phyloP scores from a whole-genome alignment of 2,329 filamentous ascomycete genomes.

The Pseudogymnoascus verrucosus region DNA sequence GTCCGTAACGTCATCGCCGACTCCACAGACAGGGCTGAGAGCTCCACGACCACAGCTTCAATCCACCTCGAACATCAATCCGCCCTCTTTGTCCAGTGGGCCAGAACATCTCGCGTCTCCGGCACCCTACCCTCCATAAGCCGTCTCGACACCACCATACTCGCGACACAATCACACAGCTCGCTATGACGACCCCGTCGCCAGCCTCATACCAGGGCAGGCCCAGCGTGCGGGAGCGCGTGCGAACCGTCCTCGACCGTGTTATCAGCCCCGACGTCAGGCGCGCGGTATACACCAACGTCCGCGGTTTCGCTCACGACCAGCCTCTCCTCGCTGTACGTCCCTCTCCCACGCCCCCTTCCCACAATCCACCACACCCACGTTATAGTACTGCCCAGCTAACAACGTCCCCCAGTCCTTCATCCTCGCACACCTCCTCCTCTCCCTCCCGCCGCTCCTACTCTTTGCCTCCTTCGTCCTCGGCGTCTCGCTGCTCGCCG shows the following conservation, averaged over 20 bases:
- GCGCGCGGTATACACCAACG: constrained; percentile 44
- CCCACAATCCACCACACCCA: not conserved
- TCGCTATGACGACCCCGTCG: not conserved
- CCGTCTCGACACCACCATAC: not conserved
- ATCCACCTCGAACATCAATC: not conserved
- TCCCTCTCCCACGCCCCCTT: constrained; percentile 10
- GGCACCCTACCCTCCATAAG: not conserved
- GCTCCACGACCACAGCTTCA: not conserved
- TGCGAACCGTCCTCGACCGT: constrained; percentile 33
- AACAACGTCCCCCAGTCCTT: constrained; percentile 48
- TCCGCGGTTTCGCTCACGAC: constrained; percentile 48
- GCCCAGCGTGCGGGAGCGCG: constrained; percentile 8
- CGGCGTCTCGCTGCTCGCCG: constrained; percentile 48
- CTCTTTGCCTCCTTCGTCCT: constrained; percentile 61
- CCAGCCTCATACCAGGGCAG: constrained; percentile 4
- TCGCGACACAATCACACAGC: not conserved
- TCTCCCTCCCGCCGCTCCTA: constrained; percentile 59
- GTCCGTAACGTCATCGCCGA: not conserved
- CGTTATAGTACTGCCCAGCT: not conserved
- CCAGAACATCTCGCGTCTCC: not conserved
- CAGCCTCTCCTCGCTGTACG: constrained; percentile 65
- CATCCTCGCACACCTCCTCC: constrained; percentile 52
- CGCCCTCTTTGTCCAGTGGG: not conserved
- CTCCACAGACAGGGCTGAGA: not conserved
- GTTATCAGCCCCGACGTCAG: constrained; percentile 54